phyloP scores from a whole-genome alignment of 805 yeast species.

The Wickerhamiella galacta region DNA sequence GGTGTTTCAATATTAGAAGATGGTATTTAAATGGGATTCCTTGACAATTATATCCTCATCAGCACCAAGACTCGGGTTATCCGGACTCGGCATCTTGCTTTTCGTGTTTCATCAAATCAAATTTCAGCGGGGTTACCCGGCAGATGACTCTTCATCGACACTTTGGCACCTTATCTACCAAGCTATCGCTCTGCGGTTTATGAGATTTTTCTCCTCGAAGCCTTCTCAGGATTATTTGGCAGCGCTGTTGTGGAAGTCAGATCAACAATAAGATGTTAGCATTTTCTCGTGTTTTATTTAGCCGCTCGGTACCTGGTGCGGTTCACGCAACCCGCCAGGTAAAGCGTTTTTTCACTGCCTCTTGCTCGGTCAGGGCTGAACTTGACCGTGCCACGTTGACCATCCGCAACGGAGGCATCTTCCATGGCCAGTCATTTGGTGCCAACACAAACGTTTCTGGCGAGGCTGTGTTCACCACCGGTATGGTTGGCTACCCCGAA shows the following conservation, averaged over 20 bases:
- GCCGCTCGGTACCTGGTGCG: no score
- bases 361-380: slow-evolving; percentile 1
- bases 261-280: slow-evolving; percentile 10
- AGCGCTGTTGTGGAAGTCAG: slow-evolving; percentile 17
- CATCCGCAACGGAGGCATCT: slow-evolving; percentile 82
- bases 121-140: no score
- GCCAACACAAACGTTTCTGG: slow-evolving; percentile 86
- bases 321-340: not conserved
- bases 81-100: no score
- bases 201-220: slow-evolving; percentile 16
- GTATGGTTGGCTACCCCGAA: slow-evolving; percentile 96
- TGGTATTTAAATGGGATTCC: no score
- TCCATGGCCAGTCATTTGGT: slow-evolving; percentile 89
- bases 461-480: slow-evolving; percentile 95
- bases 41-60: no score
- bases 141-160: slow-evolving; percentile 4
- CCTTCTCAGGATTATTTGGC: slow-evolving; percentile 11
- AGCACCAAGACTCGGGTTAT: no score
- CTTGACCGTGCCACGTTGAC: slow-evolving; percentile 69
- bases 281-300: no score
- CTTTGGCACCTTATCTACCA: no score
- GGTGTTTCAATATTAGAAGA: no score
- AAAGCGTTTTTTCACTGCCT: slow-evolving; percentile 1
- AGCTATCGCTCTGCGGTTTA: no score
- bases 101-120: no score